phyloP scores from a whole-genome alignment of 1,139 yeast species.

The Scheffersomyces insectosa region DNA sequence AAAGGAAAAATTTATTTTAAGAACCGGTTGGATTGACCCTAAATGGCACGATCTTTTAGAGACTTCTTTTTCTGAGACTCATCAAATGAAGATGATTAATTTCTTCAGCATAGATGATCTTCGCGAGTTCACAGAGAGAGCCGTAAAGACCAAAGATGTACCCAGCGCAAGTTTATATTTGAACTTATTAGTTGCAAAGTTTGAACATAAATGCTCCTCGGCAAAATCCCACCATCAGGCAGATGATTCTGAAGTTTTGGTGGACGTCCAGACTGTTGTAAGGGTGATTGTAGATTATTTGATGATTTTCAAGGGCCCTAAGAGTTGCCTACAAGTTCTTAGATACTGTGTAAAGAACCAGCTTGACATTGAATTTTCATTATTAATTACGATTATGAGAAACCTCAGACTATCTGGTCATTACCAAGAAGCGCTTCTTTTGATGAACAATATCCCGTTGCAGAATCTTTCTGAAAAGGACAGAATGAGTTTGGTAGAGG shows the following conservation, averaged over 20 bases:
- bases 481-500: slow-evolving; percentile 23
- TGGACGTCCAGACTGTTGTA: slow-evolving; percentile 30
- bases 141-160: slow-evolving; percentile 30
- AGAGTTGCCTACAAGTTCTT: slow-evolving; percentile 33
- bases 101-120: slow-evolving; percentile 34
- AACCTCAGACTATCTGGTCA: slow-evolving; percentile 29
- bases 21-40: slow-evolving; percentile 40
- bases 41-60: slow-evolving; percentile 38
- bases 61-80: slow-evolving; percentile 16
- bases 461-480: slow-evolving; percentile 19
- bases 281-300: slow-evolving; percentile 31
- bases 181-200: slow-evolving; percentile 36
- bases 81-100: slow-evolving; percentile 28
- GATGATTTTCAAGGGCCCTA: slow-evolving; percentile 40
- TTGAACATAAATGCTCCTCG: slow-evolving; percentile 28
- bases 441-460: slow-evolving; percentile 35
- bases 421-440: slow-evolving; percentile 36
- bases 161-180: slow-evolving; percentile 36
- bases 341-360: slow-evolving; percentile 33
- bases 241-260: slow-evolving; percentile 17
- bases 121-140: slow-evolving; percentile 20
- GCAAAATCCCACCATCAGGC: slow-evolving; percentile 7
- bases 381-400: slow-evolving; percentile 27
- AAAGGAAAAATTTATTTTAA: slow-evolving; percentile 32
- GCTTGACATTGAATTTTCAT: slow-evolving; percentile 25